Percentiles rank a stretch among this genome's conserved stretches.
These are phyloP conservation scores for Fusarium nelsonii DNA, from an alignment of 2,329 filamentous ascomycete genomes.

Conservation along the genomic window DNA sequence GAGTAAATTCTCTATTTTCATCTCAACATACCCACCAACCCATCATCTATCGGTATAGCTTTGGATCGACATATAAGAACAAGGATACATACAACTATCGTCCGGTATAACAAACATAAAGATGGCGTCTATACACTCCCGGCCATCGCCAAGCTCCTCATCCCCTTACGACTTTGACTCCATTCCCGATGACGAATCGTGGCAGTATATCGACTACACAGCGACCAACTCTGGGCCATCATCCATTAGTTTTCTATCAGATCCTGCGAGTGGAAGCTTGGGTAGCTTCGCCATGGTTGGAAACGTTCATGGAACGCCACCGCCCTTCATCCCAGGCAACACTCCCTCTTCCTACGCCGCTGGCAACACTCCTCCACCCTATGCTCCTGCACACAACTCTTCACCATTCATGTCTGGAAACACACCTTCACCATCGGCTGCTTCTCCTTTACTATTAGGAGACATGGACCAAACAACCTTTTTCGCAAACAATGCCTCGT, in stretches of 20 bases:
- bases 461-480: conserved; percentile 56
- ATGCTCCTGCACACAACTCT: conserved; percentile 19
- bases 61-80: conserved; percentile 7
- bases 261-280: conserved; percentile 65
- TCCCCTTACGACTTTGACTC: conserved; percentile 58
- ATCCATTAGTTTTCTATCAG: conserved; percentile 61
- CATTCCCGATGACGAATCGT: conserved; percentile 59
- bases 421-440: conserved; percentile 48
- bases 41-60: not conserved
- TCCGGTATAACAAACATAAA: not conserved
- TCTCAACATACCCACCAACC: not conserved
- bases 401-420: conserved; percentile 40
- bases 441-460: conserved; percentile 58
- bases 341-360: conserved; percentile 28
- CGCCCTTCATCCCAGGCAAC: conserved; percentile 27
- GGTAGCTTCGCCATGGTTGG: conserved; percentile 64
- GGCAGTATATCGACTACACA: conserved; percentile 58
- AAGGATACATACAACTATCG: not conserved
- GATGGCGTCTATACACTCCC: conserved; percentile 58
- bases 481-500: conserved; percentile 52
- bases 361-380: conserved; percentile 43
- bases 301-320: conserved; percentile 46
- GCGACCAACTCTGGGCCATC: conserved; percentile 53
- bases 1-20: not conserved
- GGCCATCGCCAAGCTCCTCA: conserved; percentile 53